These are phyloP conservation scores for Ceriops zippeliana DNA, from an alignment of 345 rosid genomes.

Conservation along the genomic window DNA sequence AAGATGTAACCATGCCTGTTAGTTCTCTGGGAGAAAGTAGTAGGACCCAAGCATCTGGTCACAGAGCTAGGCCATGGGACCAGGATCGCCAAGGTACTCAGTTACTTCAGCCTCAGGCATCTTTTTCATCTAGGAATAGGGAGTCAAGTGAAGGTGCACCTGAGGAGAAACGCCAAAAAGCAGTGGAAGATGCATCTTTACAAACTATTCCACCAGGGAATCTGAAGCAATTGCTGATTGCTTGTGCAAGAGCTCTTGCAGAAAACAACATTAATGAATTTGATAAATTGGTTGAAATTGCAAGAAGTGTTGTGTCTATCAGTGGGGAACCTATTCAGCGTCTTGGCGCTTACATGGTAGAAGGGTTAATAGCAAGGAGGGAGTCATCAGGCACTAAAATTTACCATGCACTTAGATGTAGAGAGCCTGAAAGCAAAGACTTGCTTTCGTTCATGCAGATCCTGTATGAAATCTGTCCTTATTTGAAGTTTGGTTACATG, in stretches of 20 bases:
- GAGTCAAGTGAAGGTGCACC: slow-evolving; percentile 26
- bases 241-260: slow-evolving; percentile 52
- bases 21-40: slow-evolving; percentile 20
- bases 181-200: slow-evolving; percentile 19
- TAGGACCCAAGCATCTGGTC: slow-evolving; percentile 30
- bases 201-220: slow-evolving; percentile 29
- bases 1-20: slow-evolving; percentile 23
- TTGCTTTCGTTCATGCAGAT: slow-evolving; percentile 58
- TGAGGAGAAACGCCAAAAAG: slow-evolving; percentile 35
- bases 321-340: slow-evolving; percentile 58
- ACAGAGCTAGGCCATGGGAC: slow-evolving; percentile 30
- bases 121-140: slow-evolving; percentile 24
- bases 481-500: slow-evolving; percentile 73
- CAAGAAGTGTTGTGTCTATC: slow-evolving; percentile 46
- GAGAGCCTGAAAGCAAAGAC: slow-evolving; percentile 62
- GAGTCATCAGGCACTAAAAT: slow-evolving; percentile 46
- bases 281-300: slow-evolving; percentile 40
- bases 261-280: slow-evolving; percentile 43
- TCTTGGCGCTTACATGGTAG: slow-evolving; percentile 70
- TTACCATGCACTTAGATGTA: slow-evolving; percentile 44
- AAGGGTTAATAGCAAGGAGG: slow-evolving; percentile 62
- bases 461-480: slow-evolving; percentile 69
- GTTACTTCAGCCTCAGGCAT: slow-evolving; percentile 33
- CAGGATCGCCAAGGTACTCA: slow-evolving; percentile 27
- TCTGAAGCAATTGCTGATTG: slow-evolving; percentile 51